Evolutionary conservation across 2,329 filamentous ascomycete species (phyloP), one percentile per base, ranked within the genome.

Genomic region (Fusarium equiseti): DNA sequence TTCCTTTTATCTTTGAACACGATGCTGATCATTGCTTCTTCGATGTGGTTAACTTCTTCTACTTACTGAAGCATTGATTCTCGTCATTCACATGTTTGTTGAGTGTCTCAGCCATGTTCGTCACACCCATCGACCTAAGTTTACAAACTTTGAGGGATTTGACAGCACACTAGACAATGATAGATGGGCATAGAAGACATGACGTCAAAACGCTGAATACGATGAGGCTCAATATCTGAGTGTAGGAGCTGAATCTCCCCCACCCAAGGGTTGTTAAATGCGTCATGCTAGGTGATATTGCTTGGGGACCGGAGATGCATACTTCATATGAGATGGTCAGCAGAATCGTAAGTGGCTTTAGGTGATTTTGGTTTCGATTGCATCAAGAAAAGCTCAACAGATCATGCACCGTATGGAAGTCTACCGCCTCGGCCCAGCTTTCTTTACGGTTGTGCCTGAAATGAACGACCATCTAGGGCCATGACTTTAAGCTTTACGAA

Each of bases 11-110:
- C n/a, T 18, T 15, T 44, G 5, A 1, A 29, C 1, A 5, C 12
- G 8, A 57, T 29, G 13, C 24, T 20, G 40, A 45, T 27, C n/a
- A 4, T 16, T 38, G 16, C 56, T 24, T 35, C 3, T 18, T 12
- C 2, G 3, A 45, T 4, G 1, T 27, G 1, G n/a, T 24, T 24
- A 5, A 5, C 2, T 3, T 3, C 6, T 3, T 5, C 4, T 20
- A 42, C 24, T 3, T 5, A 8, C 0, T 9, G 18, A 20, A n/a
- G 22, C 5, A 27, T 40, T 20, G 2, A 5, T 16, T 52, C 3
- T 42, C 24, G n/a, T 26, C 13, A 13, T 35, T 29, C 29, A 45
- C 57, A 38, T 59, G 29, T 18, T 3, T 2, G 35, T 15, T 13
- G 27, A n/a, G 16, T 8, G 2, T 45, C 7, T 18, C 27, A 57